phyloP scores from a whole-genome alignment of 2,329 filamentous ascomycete genomes.

The Berkeleyomyces rouxiae region DNA sequence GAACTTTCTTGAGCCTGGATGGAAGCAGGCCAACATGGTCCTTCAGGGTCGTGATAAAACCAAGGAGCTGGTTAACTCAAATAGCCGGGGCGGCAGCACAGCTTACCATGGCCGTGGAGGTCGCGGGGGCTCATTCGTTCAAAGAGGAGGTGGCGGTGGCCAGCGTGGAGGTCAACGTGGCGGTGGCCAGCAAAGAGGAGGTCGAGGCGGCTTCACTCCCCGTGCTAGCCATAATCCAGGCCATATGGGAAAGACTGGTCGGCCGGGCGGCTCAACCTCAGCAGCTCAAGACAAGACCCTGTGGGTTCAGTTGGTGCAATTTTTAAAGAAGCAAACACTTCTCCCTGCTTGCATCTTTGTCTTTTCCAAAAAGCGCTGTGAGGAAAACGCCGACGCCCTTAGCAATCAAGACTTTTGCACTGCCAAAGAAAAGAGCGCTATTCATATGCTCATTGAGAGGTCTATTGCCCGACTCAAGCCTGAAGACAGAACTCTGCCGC shows the following conservation, averaged over 20 bases:
- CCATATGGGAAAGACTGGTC: constrained; percentile 78
- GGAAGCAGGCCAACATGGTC: constrained; percentile 81
- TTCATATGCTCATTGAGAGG: constrained; percentile 94
- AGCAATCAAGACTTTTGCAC: constrained; percentile 93
- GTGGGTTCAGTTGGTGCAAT: constrained; percentile 91
- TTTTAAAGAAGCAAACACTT: constrained; percentile 69
- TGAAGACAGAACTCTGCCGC: constrained; percentile 78
- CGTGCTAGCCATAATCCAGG: constrained; percentile 49
- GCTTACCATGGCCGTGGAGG: constrained; percentile 17
- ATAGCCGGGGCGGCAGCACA: constrained; percentile 17
- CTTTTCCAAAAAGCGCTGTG: constrained; percentile 94
- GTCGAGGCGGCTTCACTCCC: constrained; percentile 35
- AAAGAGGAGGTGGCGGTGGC: constrained; percentile 17
- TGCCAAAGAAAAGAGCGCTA: constrained; percentile 83
- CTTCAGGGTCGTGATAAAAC: constrained; percentile 66
- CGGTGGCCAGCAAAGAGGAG: constrained; percentile 34
- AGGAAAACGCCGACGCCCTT: constrained; percentile 89
- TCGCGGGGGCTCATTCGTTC: constrained; percentile 9
- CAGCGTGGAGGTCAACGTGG: constrained; percentile 22
- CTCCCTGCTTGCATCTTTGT: constrained; percentile 94
- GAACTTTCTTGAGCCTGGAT: constrained; percentile 77
- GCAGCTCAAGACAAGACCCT: constrained; percentile 89
- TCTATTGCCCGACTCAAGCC: constrained; percentile 81
- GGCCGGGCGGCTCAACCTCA: constrained; percentile 71
- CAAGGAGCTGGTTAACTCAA: constrained; percentile 12